Evolutionary conservation across 2,329 filamentous ascomycete genomes (phyloP).

Genomic region (Hymenoscyphus salicellus): DNA sequence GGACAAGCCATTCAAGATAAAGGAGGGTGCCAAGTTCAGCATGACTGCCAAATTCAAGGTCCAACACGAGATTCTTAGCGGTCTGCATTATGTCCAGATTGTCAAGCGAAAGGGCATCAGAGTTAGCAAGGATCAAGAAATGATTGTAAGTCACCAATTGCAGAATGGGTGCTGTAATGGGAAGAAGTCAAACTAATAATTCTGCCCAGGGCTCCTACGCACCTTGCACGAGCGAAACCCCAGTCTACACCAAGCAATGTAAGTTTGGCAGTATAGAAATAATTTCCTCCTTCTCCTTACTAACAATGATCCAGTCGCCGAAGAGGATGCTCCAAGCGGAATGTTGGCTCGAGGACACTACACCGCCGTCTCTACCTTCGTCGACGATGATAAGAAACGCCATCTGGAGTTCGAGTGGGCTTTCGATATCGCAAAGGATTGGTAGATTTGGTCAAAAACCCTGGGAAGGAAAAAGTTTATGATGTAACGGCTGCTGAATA

Average conservation of each 20-base stretch:
- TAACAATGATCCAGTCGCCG: slow-evolving; percentile 59
- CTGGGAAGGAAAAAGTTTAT: slow-evolving; percentile 10
- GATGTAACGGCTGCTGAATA: slow-evolving; percentile 11
- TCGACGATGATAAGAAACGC: slow-evolving; percentile 89
- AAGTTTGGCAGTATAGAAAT: slow-evolving; percentile 41
- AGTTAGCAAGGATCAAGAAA: slow-evolving; percentile 92
- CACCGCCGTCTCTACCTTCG: slow-evolving; percentile 82
- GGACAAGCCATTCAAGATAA: slow-evolving; percentile 93
- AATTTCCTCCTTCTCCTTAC: slow-evolving; percentile 3
- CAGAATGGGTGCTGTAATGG: neutral
- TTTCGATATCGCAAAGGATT: slow-evolving; percentile 96
- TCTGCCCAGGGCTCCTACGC: slow-evolving; percentile 75
- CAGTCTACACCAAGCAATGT: slow-evolving; percentile 89
- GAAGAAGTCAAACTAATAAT: slow-evolving; percentile 14
- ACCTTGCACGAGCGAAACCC: slow-evolving; percentile 85
- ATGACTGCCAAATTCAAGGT: slow-evolving; percentile 95
- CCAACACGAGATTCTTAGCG: slow-evolving; percentile 92
- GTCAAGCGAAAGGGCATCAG: slow-evolving; percentile 86
- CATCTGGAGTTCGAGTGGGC: slow-evolving; percentile 94
- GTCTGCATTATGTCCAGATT: slow-evolving; percentile 91
- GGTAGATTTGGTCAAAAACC: slow-evolving; percentile 50
- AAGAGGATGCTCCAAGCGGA: slow-evolving; percentile 87
- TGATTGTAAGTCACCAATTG: slow-evolving; percentile 70
- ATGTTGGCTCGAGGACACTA: slow-evolving; percentile 91
- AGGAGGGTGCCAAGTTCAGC: slow-evolving; percentile 89